Conservation (phyloP, 148 eudicot genomes). For the Pouteria glomerata region DNA sequence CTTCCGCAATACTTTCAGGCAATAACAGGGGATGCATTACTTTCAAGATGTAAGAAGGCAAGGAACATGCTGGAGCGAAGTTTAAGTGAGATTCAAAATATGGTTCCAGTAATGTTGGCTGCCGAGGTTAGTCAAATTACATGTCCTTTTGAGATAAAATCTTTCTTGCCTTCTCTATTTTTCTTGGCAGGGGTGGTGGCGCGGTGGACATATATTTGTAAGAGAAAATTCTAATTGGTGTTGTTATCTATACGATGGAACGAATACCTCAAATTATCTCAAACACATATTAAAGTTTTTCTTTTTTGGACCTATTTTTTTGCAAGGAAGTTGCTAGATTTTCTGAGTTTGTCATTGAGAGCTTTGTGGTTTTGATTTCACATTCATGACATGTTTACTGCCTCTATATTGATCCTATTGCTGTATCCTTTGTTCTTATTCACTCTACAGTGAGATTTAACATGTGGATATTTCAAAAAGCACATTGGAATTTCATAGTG, state of each 20-base stretch:
- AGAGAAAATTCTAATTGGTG: background rate
- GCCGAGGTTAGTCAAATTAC: conserved; percentile 43
- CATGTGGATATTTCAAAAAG: too few species aligned
- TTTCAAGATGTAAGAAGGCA: conserved; percentile 56
- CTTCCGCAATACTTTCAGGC: conserved; percentile 45
- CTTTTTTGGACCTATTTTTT: too few species aligned
- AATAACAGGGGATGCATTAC: conserved; percentile 54
- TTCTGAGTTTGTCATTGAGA: too few species aligned
- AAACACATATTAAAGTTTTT: too few species aligned
- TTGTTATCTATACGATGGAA: background rate
- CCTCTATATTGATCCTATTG: too few species aligned
- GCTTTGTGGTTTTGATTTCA: too few species aligned
- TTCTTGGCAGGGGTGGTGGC: background rate
- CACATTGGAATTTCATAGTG: too few species aligned
- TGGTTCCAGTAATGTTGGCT: conserved; percentile 65
- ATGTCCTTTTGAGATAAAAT: conserved; percentile 2
- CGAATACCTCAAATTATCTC: too few species aligned
- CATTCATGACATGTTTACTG: too few species aligned
- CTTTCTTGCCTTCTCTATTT: background rate
- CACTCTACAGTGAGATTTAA: too few species aligned
- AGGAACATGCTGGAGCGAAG: conserved; percentile 45
- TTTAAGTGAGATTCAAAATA: conserved; percentile 57
- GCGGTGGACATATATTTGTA: background rate
- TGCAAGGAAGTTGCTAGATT: too few species aligned
- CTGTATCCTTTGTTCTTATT: too few species aligned